phyloP scores from a whole-genome alignment of 2,329 filamentous ascomycete genomes.

The Onygenales sp. region DNA sequence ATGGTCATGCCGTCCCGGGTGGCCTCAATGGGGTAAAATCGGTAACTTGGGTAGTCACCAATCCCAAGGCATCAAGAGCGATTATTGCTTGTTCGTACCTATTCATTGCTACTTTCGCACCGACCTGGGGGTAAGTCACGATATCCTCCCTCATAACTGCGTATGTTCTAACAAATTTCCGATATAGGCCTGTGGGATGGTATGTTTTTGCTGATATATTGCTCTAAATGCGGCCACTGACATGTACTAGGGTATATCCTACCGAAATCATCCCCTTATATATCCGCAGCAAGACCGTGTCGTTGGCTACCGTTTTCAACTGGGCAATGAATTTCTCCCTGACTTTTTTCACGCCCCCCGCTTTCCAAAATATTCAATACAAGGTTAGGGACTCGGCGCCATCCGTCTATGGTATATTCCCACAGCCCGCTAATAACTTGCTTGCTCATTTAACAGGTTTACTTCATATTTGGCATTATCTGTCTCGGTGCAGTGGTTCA shows the following conservation, averaged over 20 bases:
- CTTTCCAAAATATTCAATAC: conserved; percentile 20
- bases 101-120: conserved; percentile 37
- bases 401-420: too few relatives aligned
- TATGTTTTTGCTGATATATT: not conserved
- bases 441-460: too few relatives aligned
- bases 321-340: conserved; percentile 28
- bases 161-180: too few relatives aligned
- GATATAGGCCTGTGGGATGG: too few relatives aligned
- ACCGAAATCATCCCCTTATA: conserved; percentile 34
- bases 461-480: too few relatives aligned
- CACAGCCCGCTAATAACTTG: too few relatives aligned
- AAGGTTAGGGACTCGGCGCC: not conserved
- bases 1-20: conserved; percentile 8
- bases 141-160: too few relatives aligned
- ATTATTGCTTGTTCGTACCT: conserved; percentile 60
- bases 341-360: conserved; percentile 21
- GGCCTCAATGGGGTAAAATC: too few relatives aligned
- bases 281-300: conserved; percentile 28
- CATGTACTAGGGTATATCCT: conserved; percentile 39
- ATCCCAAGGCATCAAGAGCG: conserved; percentile 32
- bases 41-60: too few relatives aligned
- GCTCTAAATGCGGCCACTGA: conserved; percentile 54
- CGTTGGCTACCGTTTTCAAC: conserved; percentile 27
- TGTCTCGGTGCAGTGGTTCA: too few relatives aligned
- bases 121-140: too few relatives aligned